A percentile compares a stretch with the other conserved stretches of the same genome.
phyloP scores from a whole-genome alignment of 495 filamentous ascomycete genomes.

The Penicillium chermesinum region DNA sequence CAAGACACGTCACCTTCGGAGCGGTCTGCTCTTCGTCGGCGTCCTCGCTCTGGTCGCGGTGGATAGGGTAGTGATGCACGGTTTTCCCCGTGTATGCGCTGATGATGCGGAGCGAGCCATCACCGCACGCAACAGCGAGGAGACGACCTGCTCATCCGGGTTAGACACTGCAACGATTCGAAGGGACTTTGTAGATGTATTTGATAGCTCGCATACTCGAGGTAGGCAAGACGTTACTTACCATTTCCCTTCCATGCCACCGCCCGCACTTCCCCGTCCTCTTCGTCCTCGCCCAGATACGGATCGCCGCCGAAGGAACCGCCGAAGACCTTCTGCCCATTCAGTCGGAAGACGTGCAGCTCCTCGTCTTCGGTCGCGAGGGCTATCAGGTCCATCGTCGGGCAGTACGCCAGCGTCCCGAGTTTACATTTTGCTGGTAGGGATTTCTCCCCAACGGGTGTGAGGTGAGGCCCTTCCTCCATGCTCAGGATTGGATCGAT shows the following conservation, averaged over 20 bases:
- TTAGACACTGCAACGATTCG: too few species aligned
- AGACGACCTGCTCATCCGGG: slow-evolving; percentile 68
- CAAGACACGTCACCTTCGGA: slow-evolving; percentile 56
- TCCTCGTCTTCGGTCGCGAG: slow-evolving; percentile 62
- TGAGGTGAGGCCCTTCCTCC: slow-evolving; percentile 33
- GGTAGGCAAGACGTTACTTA: slow-evolving; percentile 26
- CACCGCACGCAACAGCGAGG: slow-evolving; percentile 72
- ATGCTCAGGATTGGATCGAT: slow-evolving; percentile 7
- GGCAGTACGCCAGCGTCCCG: slow-evolving; percentile 65
- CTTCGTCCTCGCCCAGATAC: slow-evolving; percentile 45
- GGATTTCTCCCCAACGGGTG: slow-evolving; percentile 51
- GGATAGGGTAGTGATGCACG: slow-evolving; percentile 58
- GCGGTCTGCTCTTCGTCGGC: slow-evolving; percentile 28
- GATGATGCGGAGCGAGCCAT: slow-evolving; percentile 64
- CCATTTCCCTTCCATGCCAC: slow-evolving; percentile 79
- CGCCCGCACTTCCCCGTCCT: slow-evolving; percentile 47
- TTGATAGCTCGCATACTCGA: neutral
- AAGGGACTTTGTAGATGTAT: too few species aligned
- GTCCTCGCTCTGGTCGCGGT: slow-evolving; percentile 3
- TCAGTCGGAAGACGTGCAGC: slow-evolving; percentile 60
- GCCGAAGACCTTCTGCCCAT: slow-evolving; percentile 65
- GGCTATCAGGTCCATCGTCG: slow-evolving; percentile 74
- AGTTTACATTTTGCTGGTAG: slow-evolving; percentile 51
- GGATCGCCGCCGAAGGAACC: slow-evolving; percentile 44
- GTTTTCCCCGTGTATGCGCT: slow-evolving; percentile 73